Percentiles rank a stretch among this genome's conserved stretches.
These are phyloP conservation scores for Tetrapisispora arboricola DNA, from an alignment of 805 yeast genomes.

Conservation along the genomic window DNA sequence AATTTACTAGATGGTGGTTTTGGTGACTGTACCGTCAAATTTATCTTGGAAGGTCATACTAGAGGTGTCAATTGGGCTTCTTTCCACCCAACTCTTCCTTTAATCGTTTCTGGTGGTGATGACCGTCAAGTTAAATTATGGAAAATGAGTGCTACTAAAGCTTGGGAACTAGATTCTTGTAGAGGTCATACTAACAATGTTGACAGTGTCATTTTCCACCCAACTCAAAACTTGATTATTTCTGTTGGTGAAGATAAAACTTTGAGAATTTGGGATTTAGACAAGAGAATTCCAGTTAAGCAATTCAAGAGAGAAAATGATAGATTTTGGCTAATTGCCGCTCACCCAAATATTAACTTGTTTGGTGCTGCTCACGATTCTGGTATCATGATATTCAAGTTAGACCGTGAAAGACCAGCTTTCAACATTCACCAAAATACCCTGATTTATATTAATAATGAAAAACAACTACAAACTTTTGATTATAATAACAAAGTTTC, in stretches of 20 bases:
- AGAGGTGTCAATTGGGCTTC: conserved; percentile 98
- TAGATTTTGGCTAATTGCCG: conserved; percentile 85
- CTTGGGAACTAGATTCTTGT: conserved; percentile 98
- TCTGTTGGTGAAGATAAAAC: conserved; percentile 96
- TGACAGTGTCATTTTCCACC: conserved; percentile 82
- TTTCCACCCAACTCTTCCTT: conserved; percentile 92
- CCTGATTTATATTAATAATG: conserved; percentile 66
- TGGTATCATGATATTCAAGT: conserved; percentile 95
- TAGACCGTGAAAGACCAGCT: conserved; percentile 89
- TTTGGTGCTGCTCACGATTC: conserved; percentile 96
- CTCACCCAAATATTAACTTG: conserved; percentile 83
- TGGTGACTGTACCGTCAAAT: conserved; percentile 93
- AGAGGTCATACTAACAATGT: conserved; percentile 96
- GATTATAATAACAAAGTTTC: conserved; percentile 56
- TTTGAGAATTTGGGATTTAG: conserved; percentile 92
- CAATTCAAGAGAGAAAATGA: conserved; percentile 90
- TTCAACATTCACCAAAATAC: conserved; percentile 63
- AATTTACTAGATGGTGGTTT: conserved; percentile 84
- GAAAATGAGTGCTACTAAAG: conserved; percentile 96
- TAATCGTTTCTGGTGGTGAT: conserved; percentile 92
- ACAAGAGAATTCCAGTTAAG: conserved; percentile 85
- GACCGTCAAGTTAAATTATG: conserved; percentile 91
- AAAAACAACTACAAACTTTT: conserved; percentile 75
- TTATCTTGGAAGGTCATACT: conserved; percentile 94
- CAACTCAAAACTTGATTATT: conserved; percentile 80